These are phyloP conservation scores for Sarocladium brachiariae DNA, from an alignment of 2,329 filamentous ascomycete genomes.

Conservation along the genomic window DNA sequence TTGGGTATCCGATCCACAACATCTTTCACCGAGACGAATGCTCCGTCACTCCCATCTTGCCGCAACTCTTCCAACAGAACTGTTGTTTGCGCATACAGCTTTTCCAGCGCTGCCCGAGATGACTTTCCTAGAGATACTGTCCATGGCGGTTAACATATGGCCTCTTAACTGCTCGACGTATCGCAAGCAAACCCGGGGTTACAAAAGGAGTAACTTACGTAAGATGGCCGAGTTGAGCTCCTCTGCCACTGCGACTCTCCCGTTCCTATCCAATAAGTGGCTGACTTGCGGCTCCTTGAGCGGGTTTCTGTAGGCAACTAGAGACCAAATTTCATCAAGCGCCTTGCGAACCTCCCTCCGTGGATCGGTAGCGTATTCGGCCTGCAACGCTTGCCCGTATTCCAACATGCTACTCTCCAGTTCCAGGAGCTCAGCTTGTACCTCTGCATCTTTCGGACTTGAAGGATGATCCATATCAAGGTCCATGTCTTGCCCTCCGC, in stretches of 20 bases:
- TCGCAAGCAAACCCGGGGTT: neutral
- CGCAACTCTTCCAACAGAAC: slow-evolving; percentile 78
- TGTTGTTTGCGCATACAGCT: slow-evolving; percentile 77
- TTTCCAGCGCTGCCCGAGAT: slow-evolving; percentile 77
- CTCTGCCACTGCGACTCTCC: slow-evolving; percentile 75
- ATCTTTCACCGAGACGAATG: slow-evolving; percentile 63
- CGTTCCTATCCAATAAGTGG: slow-evolving; percentile 68
- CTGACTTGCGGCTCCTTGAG: slow-evolving; percentile 66
- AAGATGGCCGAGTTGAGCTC: slow-evolving; percentile 91
- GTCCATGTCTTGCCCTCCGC: neutral
- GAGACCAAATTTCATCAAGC: slow-evolving; percentile 77
- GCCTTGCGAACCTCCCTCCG: slow-evolving; percentile 64
- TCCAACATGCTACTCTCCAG: slow-evolving; percentile 64
- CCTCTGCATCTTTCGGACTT: neutral
- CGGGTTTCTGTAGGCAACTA: slow-evolving; percentile 82
- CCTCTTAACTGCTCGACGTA: too few relatives aligned
- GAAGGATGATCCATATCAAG: neutral
- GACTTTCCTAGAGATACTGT: slow-evolving; percentile 86
- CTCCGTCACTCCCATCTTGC: slow-evolving; percentile 70
- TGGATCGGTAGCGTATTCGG: slow-evolving; percentile 68
- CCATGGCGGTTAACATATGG: slow-evolving; percentile 13
- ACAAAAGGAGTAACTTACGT: slow-evolving; percentile 56
- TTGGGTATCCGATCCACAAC: slow-evolving; percentile 41
- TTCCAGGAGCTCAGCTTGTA: slow-evolving; percentile 24
- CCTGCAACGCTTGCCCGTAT: slow-evolving; percentile 73